Percentiles rank a stretch among this genome's conserved stretches.
Conservation (phyloP, 768 basidiomycete species). For the Kwoniella sp. region DNA sequence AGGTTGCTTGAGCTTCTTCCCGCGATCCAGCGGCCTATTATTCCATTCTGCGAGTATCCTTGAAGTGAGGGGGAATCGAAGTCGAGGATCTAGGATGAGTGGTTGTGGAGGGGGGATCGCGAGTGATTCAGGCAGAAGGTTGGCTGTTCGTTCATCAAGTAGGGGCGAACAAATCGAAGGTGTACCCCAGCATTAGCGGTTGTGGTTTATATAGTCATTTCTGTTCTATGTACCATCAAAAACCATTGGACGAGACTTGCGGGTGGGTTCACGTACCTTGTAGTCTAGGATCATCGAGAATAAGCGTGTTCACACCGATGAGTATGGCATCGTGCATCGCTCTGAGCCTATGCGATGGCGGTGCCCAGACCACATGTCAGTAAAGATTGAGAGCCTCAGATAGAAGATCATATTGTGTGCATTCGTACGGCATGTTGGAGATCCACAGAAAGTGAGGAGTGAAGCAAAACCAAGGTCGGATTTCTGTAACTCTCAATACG, state of each 20-base stretch:
- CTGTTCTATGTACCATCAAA: no score
- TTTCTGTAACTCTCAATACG: no score
- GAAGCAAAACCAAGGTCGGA: no score
- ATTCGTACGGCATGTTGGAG: no score
- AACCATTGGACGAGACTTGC: no score
- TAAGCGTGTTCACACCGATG: conserved; percentile 82
- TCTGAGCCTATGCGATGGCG: conserved; percentile 71
- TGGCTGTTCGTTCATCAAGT: no score
- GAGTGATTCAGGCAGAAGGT: conserved; percentile 41
- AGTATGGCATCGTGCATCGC: conserved; percentile 90
- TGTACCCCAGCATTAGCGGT: no score
- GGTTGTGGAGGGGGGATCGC: conserved; percentile 63
- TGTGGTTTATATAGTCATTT: no score
- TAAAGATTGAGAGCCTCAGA: not conserved
- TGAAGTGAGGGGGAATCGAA: conserved; percentile 64
- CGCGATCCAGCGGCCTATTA: conserved; percentile 60
- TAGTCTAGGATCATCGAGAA: conserved; percentile 92
- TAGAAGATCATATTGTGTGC: not conserved
- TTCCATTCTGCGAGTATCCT: conserved; percentile 64
- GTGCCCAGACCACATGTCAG: not conserved
- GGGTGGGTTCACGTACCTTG: conserved; percentile 83
- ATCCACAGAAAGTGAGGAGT: no score
- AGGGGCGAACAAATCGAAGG: no score
- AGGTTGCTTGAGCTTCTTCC: conserved; percentile 59
- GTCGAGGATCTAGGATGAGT: conserved; percentile 74